Percentiles rank a stretch among this genome's conserved stretches.
Evolutionary conservation across 805 yeast genomes (phyloP).

Genomic region (Helenozyma baotianmanensis): DNA sequence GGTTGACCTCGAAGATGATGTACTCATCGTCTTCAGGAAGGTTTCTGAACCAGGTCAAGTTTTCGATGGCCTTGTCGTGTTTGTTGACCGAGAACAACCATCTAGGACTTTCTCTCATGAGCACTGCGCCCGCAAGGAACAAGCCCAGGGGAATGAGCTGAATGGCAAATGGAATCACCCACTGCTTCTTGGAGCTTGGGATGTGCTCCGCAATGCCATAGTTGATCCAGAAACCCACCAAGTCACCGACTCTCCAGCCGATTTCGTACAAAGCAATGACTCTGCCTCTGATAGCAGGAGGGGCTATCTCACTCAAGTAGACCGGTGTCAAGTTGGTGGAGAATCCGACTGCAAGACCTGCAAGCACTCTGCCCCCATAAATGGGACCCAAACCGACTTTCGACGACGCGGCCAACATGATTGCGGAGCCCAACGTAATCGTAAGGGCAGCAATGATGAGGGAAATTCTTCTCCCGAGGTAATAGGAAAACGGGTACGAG

Average conservation of each 20-base stretch:
- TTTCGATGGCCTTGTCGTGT: conserved; percentile 28
- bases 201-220: conserved; percentile 30
- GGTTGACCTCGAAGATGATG: conserved; percentile 31
- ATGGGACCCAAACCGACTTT: conserved; percentile 30
- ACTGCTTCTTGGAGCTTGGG: conserved; percentile 23
- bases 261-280: conserved; percentile 30
- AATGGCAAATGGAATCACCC: conserved; percentile 38
- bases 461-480: conserved; percentile 29
- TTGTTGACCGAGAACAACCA: conserved; percentile 31
- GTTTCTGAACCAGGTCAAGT: conserved; percentile 32
- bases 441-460: conserved; percentile 28
- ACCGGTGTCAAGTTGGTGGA: conserved; percentile 35
- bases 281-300: conserved; percentile 34
- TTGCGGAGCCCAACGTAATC: conserved; percentile 33
- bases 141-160: conserved; percentile 35
- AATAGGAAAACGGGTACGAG: conserved; percentile 33
- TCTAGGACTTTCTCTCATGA: conserved; percentile 34
- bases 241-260: conserved; percentile 37
- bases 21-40: conserved; percentile 32
- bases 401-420: conserved; percentile 30
- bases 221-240: conserved; percentile 36
- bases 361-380: conserved; percentile 33
- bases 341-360: conserved; percentile 34
- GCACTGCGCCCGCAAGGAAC: conserved; percentile 27
- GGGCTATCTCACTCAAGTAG: conserved; percentile 31